Evolutionary conservation across 2,329 filamentous ascomycete genomes (phyloP), one percentile per base, ranked within the genome.

Genomic region (Ascochyta clinopodiicola): DNA sequence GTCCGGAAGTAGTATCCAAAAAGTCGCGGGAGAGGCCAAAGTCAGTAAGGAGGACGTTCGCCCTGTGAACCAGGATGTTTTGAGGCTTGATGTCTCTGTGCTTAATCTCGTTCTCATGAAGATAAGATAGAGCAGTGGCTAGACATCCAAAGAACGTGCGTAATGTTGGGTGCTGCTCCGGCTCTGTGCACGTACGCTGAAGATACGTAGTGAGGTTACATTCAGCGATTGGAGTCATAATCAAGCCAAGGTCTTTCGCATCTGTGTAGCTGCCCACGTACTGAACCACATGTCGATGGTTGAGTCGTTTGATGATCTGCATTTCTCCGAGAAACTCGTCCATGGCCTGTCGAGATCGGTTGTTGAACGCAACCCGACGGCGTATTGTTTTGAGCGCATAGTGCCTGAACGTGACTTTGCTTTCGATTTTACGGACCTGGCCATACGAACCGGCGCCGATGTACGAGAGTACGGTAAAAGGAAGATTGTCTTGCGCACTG

Each of bases 221-320:
- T 2, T 68, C 59, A 1, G 63, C 63, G 13, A 66, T 47, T 6
- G 58, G 58, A 15, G 49, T 49, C 66, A 74, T 74, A 34, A 75
- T 54, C 2, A 75, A 29, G 5, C 70, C 69, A 24, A 73, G 57
- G 39, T 61, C 63, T 1, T 51, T 50, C 5, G 44, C 47, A 43
- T 74, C 69, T 6, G 69, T 72, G 43, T 70, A 74, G 43, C 63
- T 69, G 13, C 70, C 68, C 27, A 74, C 56, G 24, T 67, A 67
- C 32, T 61, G 39, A 15, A 72, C 64, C 3, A 72, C 55, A 35
- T 75, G 71, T 3, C 35, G 44, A 45, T 76, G 72, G 2, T 48
- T 39, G 1, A 75, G 36, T 8, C 48, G 45, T 34, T 68, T 71
- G 22, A 75, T 40, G 4, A 68, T 63, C 6, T 59, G 29, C 15